Conservation (phyloP, 495 filamentous ascomycete genomes). For the Darksidea phi region DNA sequence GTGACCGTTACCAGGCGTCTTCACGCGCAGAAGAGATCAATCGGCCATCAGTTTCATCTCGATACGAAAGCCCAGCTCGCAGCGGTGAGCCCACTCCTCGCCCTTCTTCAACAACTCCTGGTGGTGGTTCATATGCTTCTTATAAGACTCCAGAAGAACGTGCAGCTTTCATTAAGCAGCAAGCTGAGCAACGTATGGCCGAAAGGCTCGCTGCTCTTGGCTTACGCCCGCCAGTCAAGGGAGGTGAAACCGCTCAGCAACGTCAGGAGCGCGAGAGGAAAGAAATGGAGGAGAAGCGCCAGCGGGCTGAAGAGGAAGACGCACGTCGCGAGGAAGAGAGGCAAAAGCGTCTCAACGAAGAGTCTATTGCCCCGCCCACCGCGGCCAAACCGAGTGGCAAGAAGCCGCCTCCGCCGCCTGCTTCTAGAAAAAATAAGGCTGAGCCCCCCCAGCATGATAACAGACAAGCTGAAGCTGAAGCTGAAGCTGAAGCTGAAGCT, state of each 20-base stretch:
- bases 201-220: constrained; percentile 92
- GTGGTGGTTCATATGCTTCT: constrained; percentile 62
- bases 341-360: constrained; percentile 80
- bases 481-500: constrained; percentile 45
- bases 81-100: constrained; percentile 43
- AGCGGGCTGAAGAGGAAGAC: constrained; percentile 93
- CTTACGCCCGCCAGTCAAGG: constrained; percentile 69
- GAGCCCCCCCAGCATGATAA: constrained; percentile 55
- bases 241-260: constrained; percentile 77
- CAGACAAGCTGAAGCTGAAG: constrained; percentile 41
- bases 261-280: constrained; percentile 83
- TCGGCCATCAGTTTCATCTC: constrained; percentile 27
- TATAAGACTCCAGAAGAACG: constrained; percentile 89
- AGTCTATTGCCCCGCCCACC: constrained; percentile 64
- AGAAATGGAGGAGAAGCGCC: constrained; percentile 80
- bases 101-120: constrained; percentile 45
- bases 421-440: constrained; percentile 68
- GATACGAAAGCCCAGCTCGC: constrained; percentile 44
- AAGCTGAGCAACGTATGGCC: constrained; percentile 96
- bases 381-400: constrained; percentile 59
- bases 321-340: constrained; percentile 83
- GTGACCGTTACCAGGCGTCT: constrained; percentile 24
- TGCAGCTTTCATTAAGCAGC: constrained; percentile 93
- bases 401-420: constrained; percentile 81
- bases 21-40: constrained; percentile 24